These are phyloP conservation scores for Cladosporium sp. DNA, from an alignment of 2,329 filamentous ascomycete species.

Conservation along the genomic window DNA sequence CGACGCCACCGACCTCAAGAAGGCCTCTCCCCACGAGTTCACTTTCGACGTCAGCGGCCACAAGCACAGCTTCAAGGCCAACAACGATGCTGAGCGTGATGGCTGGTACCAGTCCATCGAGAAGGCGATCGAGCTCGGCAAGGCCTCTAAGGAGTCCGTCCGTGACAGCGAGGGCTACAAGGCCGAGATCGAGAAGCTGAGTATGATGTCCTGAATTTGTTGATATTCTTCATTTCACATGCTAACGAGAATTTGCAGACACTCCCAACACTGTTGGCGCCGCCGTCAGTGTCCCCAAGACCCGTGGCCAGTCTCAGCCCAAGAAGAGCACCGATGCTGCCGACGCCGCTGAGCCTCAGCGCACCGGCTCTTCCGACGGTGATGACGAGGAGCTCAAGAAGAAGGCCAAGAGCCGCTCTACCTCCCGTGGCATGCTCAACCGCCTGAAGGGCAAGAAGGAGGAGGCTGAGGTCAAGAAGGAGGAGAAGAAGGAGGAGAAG, in stretches of 20 bases:
- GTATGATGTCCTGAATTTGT: conserved; percentile 37
- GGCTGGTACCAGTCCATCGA: conserved; percentile 87
- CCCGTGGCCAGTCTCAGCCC: conserved; percentile 34
- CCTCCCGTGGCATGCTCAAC: conserved; percentile 56
- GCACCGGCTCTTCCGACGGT: conserved; percentile 42
- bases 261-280: conserved; percentile 30
- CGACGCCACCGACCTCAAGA: conserved; percentile 67
- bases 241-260: conserved; percentile 18
- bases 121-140: conserved; percentile 78
- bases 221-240: conserved; percentile 13
- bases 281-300: conserved; percentile 30
- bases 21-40: conserved; percentile 78
- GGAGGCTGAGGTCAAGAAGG: conserved; percentile 39
- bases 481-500: conserved; percentile 44
- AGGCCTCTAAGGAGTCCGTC: conserved; percentile 70
- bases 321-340: conserved; percentile 48
- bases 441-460: conserved; percentile 60
- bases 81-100: conserved; percentile 71
- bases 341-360: conserved; percentile 35
- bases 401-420: conserved; percentile 57
- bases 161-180: conserved; percentile 84
- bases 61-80: conserved; percentile 92
- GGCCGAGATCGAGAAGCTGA: conserved; percentile 69
- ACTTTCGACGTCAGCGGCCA: conserved; percentile 77
- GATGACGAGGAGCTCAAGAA: conserved; percentile 38